Base-by-base conservation (phyloP, 495 filamentous ascomycete genomes). In the Beverwykella pulmonaria region DNA sequence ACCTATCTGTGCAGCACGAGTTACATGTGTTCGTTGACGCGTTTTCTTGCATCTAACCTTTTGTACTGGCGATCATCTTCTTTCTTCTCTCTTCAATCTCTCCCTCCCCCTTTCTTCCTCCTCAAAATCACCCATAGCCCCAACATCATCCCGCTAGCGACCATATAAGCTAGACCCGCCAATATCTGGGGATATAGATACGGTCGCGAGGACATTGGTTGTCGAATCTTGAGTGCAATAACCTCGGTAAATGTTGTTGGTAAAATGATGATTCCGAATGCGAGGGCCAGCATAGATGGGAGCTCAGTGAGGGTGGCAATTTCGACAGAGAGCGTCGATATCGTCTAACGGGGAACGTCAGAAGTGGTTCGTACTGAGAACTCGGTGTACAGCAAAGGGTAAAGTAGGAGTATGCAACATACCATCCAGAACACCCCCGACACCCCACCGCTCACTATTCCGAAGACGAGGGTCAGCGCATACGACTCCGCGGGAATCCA, bases 371-470 rank as follows among this genome's bases (percentile, higher is more conserved):
- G n/a, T n/a, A n/a, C n/a, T n/a, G n/a, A n/a, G n/a, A n/a, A n/a
- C n/a, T n/a, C n/a, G n/a, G n/a, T n/a, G n/a, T n/a, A n/a, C n/a
- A n/a, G n/a, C n/a, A n/a, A n/a, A n/a, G n/a, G n/a, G n/a, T n/a
- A n/a, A n/a, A n/a, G n/a, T n/a, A n/a, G n/a, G n/a, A n/a, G n/a
- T n/a, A n/a, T n/a, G n/a, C n/a, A n/a, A 62, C 66, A 65, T 49
- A 73, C 79, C 64, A 68, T 68, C 69, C 69, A 71, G 48, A 71
- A 71, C 17, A 69, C 49, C 9, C 70, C 61, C n/a, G 65, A n/a
- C 15, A 61, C 58, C 1, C 53, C 66, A 48, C 70, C 70, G 41
- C 17, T 63, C 3, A 69, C 5, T 4, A 69, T 22, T 0, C 48
- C 61, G 52, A 66, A 72, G 22, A 69, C 8, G 14, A 67, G 57